phyloP scores from a whole-genome alignment of 805 yeast genomes.

The Saturnispora bothae region DNA sequence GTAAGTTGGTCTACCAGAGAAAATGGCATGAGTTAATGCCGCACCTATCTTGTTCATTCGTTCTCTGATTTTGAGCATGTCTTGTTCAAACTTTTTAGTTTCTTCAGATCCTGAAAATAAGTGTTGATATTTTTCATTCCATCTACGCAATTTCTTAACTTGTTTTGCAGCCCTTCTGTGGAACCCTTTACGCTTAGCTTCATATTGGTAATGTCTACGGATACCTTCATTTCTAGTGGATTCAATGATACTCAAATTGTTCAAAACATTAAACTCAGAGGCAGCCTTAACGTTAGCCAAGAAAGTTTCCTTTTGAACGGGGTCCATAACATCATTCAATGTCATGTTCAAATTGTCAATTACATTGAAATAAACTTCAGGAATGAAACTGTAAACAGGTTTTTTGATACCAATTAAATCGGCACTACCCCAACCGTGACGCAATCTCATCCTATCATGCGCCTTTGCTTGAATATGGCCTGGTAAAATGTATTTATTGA shows the following conservation, averaged over 20 bases:
- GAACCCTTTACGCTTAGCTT: neutral
- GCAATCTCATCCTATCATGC: slow-evolving; percentile 10
- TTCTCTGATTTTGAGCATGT: neutral
- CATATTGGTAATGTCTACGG: neutral
- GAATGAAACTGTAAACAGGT: slow-evolving; percentile 8
- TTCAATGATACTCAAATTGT: slow-evolving; percentile 9
- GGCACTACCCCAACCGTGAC: slow-evolving; percentile 9
- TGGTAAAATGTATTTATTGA: slow-evolving; percentile 22
- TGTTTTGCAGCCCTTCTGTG: neutral
- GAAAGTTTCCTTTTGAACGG: slow-evolving; percentile 9
- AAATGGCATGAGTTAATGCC: neutral
- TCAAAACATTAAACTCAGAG: slow-evolving; percentile 11
- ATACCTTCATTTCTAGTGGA: neutral
- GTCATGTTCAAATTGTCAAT: slow-evolving; percentile 13
- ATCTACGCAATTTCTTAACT: slow-evolving; percentile 1
- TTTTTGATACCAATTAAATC: slow-evolving; percentile 7
- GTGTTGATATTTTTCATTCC: slow-evolving; percentile 6
- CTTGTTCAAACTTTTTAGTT: slow-evolving; percentile 2
- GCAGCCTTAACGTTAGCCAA: slow-evolving; percentile 9
- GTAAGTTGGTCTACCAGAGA: neutral
- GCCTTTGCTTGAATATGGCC: slow-evolving; percentile 12
- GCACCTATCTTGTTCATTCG: slow-evolving; percentile 5
- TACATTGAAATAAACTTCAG: slow-evolving; percentile 11
- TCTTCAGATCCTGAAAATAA: slow-evolving; percentile 2
- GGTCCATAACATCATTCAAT: slow-evolving; percentile 9